phyloP scores from a whole-genome alignment of 2,329 filamentous ascomycete species.

The Aureobasidium mangrovei region DNA sequence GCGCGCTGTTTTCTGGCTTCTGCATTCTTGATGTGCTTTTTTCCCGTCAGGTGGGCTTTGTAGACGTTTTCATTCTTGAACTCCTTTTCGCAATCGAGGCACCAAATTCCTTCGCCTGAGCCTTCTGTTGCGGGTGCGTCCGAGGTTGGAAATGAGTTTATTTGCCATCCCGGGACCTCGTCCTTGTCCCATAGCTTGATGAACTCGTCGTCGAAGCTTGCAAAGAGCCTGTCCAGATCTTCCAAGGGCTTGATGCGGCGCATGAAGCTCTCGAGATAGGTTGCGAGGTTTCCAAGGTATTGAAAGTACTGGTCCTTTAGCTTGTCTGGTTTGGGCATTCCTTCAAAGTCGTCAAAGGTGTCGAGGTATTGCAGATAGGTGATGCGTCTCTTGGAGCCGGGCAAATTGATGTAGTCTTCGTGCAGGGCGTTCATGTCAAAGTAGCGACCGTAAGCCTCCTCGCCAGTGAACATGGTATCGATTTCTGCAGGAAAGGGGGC shows the following conservation, averaged over 20 bases:
- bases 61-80: slow-evolving; percentile 96
- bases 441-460: slow-evolving; percentile 87
- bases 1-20: slow-evolving; percentile 48
- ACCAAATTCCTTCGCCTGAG: slow-evolving; percentile 68
- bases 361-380: slow-evolving; percentile 92
- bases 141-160: slow-evolving; percentile 24
- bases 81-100: slow-evolving; percentile 82
- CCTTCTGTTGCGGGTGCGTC: slow-evolving; percentile 42
- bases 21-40: slow-evolving; percentile 85
- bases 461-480: slow-evolving; percentile 88
- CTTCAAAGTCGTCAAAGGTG: slow-evolving; percentile 76
- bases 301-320: slow-evolving; percentile 86
- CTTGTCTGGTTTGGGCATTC: slow-evolving; percentile 73
- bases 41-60: slow-evolving; percentile 76
- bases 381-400: slow-evolving; percentile 66
- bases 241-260: slow-evolving; percentile 76
- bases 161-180: slow-evolving; percentile 68
- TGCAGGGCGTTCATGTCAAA: slow-evolving; percentile 80
- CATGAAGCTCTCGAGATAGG: slow-evolving; percentile 84
- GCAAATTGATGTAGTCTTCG: slow-evolving; percentile 83
- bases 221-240: slow-evolving; percentile 70
- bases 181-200: slow-evolving; percentile 73
- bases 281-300: slow-evolving; percentile 71
- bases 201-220: slow-evolving; percentile 73
- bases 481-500: slow-evolving; percentile 55